Percentiles rank a stretch among this genome's conserved stretches.
Conservation (phyloP, 1,284 basidiomycete genomes). For the Cystobasidiaceae sp. region DNA sequence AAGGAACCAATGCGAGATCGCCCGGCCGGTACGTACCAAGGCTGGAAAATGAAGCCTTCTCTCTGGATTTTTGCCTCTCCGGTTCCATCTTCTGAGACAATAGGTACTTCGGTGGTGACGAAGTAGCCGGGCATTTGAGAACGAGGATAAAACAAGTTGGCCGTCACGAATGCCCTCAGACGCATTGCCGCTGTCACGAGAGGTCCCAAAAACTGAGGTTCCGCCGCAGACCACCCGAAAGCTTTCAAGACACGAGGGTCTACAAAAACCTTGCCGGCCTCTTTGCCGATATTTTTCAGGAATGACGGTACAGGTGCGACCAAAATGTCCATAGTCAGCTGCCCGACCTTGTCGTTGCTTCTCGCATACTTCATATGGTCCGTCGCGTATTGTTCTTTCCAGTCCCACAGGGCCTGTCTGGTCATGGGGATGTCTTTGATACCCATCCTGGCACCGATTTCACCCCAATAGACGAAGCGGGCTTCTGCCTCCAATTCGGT, state of each 20-base stretch:
- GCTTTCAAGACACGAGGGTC: slow-evolving; percentile 4
- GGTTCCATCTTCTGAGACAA: background rate
- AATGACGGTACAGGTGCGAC: slow-evolving; percentile 6
- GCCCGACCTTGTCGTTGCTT: slow-evolving; percentile 8
- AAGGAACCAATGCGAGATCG: slow-evolving; percentile 7
- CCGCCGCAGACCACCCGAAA: slow-evolving; percentile 18
- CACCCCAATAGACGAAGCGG: slow-evolving; percentile 26
- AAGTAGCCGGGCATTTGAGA: background rate
- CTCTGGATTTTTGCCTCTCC: background rate
- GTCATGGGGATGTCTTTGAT: slow-evolving; percentile 21
- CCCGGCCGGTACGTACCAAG: slow-evolving; percentile 22
- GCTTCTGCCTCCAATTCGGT: slow-evolving; percentile 25
- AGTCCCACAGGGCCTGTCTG: slow-evolving; percentile 9
- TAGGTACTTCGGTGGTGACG: background rate
- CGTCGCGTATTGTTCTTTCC: slow-evolving; percentile 26
- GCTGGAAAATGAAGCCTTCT: slow-evolving; percentile 20
- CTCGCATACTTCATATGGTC: slow-evolving; percentile 4
- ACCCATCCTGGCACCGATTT: slow-evolving; percentile 30
- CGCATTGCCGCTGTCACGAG: slow-evolving; percentile 5
- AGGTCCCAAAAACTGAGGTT: background rate
- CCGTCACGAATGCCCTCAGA: slow-evolving; percentile 3
- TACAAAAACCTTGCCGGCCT: slow-evolving; percentile 9
- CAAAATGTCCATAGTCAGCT: slow-evolving; percentile 16
- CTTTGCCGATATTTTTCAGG: slow-evolving; percentile 2
- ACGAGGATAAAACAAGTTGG: slow-evolving; percentile 17